Evolutionary conservation across 495 filamentous ascomycete species (phyloP).

Genomic region (Talaromyces wortmannii): DNA sequence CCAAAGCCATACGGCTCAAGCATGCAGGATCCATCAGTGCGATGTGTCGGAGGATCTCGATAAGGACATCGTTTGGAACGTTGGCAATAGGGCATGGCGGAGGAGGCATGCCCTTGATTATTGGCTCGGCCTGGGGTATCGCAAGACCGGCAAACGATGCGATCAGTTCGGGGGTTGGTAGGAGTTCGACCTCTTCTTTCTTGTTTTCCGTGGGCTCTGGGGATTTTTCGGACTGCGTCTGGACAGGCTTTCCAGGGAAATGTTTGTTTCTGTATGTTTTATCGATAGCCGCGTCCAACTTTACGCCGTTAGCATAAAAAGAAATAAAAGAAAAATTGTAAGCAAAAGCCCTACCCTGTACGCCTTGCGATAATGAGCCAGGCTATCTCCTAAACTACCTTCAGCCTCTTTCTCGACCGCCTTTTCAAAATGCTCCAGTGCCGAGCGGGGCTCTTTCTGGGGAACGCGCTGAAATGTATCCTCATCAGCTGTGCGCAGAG

Average conservation of each 20-base stretch:
- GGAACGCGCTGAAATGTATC: constrained; percentile 19
- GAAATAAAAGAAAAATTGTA: neutral
- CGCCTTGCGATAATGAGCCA: constrained; percentile 83
- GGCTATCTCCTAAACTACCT: constrained; percentile 82
- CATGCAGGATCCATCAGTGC: constrained; percentile 72
- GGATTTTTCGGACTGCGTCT: constrained; percentile 50
- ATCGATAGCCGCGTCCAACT: constrained; percentile 82
- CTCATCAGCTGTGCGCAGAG: constrained; percentile 19
- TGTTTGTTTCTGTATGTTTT: constrained; percentile 84
- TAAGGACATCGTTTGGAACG: constrained; percentile 77
- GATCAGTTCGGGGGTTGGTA: constrained; percentile 65
- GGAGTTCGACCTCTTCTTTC: constrained; percentile 21
- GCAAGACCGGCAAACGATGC: constrained; percentile 59
- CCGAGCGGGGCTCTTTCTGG: constrained; percentile 58
- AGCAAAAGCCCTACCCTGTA: constrained; percentile 54
- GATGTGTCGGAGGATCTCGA: constrained; percentile 62
- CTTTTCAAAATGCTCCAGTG: constrained; percentile 87
- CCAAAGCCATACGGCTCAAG: constrained; percentile 70
- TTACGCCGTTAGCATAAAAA: constrained; percentile 11
- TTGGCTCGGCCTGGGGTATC: constrained; percentile 52
- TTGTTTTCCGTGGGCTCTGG: constrained; percentile 47
- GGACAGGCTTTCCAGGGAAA: constrained; percentile 56
- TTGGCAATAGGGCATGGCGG: constrained; percentile 72
- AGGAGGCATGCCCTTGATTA: constrained; percentile 56
- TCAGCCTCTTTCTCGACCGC: constrained; percentile 83